Base-by-base conservation (phyloP, 2,329 filamentous ascomycete species). In the Aureobasidium namibiae region DNA sequence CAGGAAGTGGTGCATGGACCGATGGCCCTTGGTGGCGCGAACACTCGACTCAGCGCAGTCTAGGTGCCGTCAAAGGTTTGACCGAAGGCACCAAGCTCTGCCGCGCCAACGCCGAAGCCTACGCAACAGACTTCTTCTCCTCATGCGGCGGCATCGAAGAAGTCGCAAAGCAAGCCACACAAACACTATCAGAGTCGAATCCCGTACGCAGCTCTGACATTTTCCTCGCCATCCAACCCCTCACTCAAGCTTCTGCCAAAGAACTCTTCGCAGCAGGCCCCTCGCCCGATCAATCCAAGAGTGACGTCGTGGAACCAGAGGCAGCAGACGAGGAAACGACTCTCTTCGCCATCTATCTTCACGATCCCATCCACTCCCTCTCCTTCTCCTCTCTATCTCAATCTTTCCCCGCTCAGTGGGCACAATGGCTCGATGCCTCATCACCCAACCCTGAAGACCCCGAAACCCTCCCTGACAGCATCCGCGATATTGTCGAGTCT, bases 1-100 rank as follows among this genome's bases (percentile, higher is more conserved):
- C 56, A 54, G 78, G 76, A 18, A 76, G 78, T 29, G 80, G 82
- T 38, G 88, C 88, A 62, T 99, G 94, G 92, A 88, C 85, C 49
- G 92, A 97, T 67, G 94, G 94, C 0, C 94, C 94, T 3, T 99
- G 94, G 94, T 99, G 94, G 92, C 84, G 92, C 65, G 85, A 85
- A 72, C 66, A 67, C 10, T 59, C 57, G 13, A 79, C 76, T 50
- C 82, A 86, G 59, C 86, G 94, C 60, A 89, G 90, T 66, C 79
- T 97, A 8, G 89, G 90, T 56, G 77, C 87, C 1, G 87, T 97
- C 52, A 86, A 85, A 63, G 92, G 94, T 13, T 74, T 94, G 0
- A 80, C 86, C 13, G 92, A 95, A 72, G 94, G 90, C 60, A 95
- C 90, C 21, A 96, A 97, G 75, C 84, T 99, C 26, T 92, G 88